Base-by-base conservation (phyloP, 1,284 basidiomycete genomes). In the Chondrostereum purpureum region DNA sequence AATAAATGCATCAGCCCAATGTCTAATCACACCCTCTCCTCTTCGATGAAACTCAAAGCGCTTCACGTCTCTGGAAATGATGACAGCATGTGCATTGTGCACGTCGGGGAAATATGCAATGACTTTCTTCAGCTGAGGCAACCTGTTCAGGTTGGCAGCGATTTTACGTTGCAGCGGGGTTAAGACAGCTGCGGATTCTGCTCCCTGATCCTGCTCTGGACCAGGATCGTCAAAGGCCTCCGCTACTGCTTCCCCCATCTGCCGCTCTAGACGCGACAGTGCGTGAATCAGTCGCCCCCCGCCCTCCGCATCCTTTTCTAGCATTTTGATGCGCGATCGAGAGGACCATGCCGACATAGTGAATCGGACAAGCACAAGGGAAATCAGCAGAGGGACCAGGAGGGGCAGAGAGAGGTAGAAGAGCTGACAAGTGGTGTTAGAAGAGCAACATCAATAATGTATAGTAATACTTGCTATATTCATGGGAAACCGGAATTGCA, bases 1-100 rank as follows among this genome's bases (percentile, higher is more conserved):
- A 44, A 64, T 47, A 41, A 88, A 82, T n/a, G 74, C 69, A 49
- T 78, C 72, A 17, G 82, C 84, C 82, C 83, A 86, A 59, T 88
- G 83, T 48, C 72, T 67, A 31, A 89, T 44, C 3, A 88, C 74
- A 31, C 75, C 75, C 56, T 78, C 73, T 10, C 86, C 87, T 17
- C 64, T 57, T 40, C 68, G 63, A 54, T 87, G 81, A 13, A 63
- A 53, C 53, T 73, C 65, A 54, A 83, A 86, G 34, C 67, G 60
- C 56, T 77, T 68, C 44, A 77, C 59, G 53, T 89, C 83, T 41
- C 86, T 67, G 56, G 73, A 78, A 5, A 90, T 68, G 51, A 89
- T 83, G 46, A 77, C 68, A 8, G 71, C 82, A 64, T 89, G 86
- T 20, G 84, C 63, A 56, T 88, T 88, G 35, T 64, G 57, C 34